Percentiles rank a stretch among this genome's conserved stretches.
These are phyloP conservation scores for Suhomyces vadensis DNA, from an alignment of 805 yeast species.

Conservation along the genomic window DNA sequence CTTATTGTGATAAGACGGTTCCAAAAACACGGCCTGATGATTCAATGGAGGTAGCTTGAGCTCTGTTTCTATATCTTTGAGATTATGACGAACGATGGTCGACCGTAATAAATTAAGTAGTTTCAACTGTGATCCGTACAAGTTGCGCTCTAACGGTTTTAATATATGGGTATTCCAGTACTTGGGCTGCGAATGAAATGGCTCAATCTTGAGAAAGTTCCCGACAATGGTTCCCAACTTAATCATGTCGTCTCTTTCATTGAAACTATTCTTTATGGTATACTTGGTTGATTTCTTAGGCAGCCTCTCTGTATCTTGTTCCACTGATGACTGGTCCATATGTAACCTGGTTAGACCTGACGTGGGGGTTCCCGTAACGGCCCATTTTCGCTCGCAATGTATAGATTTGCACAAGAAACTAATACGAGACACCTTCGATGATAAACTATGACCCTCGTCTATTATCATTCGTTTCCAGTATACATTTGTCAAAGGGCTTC, in stretches of 20 bases:
- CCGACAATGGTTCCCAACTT: constrained; percentile 54
- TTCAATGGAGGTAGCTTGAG: constrained; percentile 57
- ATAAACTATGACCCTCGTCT: constrained; percentile 76
- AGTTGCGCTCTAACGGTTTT: constrained; percentile 46
- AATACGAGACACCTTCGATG: constrained; percentile 50
- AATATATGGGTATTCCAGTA: constrained; percentile 50
- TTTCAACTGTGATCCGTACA: constrained; percentile 43
- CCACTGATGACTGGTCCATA: constrained; percentile 39
- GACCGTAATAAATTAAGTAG: constrained; percentile 44
- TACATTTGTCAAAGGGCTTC: constrained; percentile 41
- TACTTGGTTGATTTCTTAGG: constrained; percentile 31
- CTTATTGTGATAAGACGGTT: constrained; percentile 63
- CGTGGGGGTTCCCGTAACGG: constrained; percentile 76
- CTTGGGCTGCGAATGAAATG: constrained; percentile 50
- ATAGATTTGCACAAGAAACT: constrained; percentile 50
- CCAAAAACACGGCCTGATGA: constrained; percentile 57
- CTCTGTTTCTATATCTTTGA: constrained; percentile 55
- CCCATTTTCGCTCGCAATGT: constrained; percentile 65
- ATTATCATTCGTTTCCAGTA: constrained; percentile 71
- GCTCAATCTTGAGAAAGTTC: constrained; percentile 58
- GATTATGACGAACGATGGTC: constrained; percentile 57
- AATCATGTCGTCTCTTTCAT: constrained; percentile 52
- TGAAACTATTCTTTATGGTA: constrained; percentile 50
- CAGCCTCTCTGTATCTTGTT: not conserved
- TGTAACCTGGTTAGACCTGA: constrained; percentile 63